A percentile compares a stretch with the other conserved stretches of the same genome.
Conservation (phyloP, 2,329 filamentous ascomycete species). For the Pseudogymnoascus sp. region DNA sequence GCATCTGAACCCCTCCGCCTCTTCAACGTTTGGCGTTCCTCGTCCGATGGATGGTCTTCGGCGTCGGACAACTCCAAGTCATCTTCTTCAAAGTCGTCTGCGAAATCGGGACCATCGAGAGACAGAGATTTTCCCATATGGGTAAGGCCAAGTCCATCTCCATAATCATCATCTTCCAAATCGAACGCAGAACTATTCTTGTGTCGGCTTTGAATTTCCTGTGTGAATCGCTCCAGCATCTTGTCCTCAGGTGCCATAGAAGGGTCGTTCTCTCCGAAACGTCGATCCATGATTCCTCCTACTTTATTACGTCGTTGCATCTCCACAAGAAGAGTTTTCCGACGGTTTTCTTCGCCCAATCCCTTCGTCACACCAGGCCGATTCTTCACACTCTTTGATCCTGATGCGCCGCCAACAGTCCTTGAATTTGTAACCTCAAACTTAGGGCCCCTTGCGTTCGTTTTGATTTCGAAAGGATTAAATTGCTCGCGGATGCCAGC, state of each 20-base stretch:
- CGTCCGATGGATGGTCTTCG: constrained; percentile 48
- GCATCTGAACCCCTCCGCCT: constrained; percentile 43
- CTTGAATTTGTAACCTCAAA: constrained; percentile 72
- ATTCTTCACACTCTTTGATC: constrained; percentile 52
- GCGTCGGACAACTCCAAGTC: constrained; percentile 53
- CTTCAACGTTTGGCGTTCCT: constrained; percentile 47
- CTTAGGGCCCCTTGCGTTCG: constrained; percentile 66
- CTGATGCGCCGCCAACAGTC: constrained; percentile 39
- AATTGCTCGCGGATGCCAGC: constrained; percentile 87
- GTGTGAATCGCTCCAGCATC: constrained; percentile 81
- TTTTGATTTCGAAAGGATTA: constrained; percentile 94
- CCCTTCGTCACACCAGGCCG: constrained; percentile 80
- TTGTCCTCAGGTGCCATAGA: constrained; percentile 89
- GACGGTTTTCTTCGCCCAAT: constrained; percentile 73
- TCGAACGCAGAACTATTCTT: constrained; percentile 80
- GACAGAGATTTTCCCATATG: constrained; percentile 71
- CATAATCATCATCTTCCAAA: constrained; percentile 71
- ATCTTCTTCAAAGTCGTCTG: constrained; percentile 73
- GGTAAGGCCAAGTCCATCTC: constrained; percentile 60
- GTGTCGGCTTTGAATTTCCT: constrained; percentile 72
- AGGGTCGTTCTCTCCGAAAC: constrained; percentile 92
- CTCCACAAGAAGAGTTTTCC: constrained; percentile 77
- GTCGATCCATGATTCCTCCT: constrained; percentile 82
- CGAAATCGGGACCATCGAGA: constrained; percentile 45
- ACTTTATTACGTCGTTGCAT: constrained; percentile 85